A percentile compares a stretch with the other conserved stretches of the same genome.
These are phyloP conservation scores for Erodium moschatum DNA, from an alignment of 441 rosid genomes.

Conservation along the genomic window DNA sequence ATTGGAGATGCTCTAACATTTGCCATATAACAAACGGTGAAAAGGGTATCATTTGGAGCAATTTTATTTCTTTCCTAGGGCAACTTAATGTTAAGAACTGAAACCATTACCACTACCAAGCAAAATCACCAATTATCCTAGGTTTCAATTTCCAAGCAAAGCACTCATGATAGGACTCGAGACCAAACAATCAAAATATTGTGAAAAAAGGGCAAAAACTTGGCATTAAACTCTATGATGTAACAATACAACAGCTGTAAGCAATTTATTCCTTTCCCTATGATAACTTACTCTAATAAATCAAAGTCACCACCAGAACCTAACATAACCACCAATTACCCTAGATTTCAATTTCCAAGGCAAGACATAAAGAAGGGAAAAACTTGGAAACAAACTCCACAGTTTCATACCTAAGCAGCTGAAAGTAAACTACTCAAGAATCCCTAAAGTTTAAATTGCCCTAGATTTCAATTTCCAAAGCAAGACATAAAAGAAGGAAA, in stretches of 20 bases:
- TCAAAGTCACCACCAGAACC: neutral
- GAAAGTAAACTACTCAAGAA: neutral
- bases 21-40: neutral
- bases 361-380: neutral
- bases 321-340: neutral
- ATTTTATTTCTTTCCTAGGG: neutral
- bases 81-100: neutral
- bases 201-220: neutral
- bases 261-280: neutral
- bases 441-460: neutral
- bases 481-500: neutral
- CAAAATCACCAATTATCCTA: neutral
- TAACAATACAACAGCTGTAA: too few species aligned
- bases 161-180: neutral
- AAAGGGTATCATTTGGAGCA: slow-evolving; percentile 3
- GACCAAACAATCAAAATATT: neutral
- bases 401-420: neutral
- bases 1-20: neutral
- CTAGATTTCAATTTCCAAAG: slow-evolving; percentile 7
- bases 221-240: neutral
- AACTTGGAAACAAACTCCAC: neutral
- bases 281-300: neutral
- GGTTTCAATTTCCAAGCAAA: neutral
- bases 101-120: neutral
- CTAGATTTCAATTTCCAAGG: slow-evolving; percentile 6